phyloP scores from a whole-genome alignment of 1,284 basidiomycete species.

The Trichosporon sp. region DNA sequence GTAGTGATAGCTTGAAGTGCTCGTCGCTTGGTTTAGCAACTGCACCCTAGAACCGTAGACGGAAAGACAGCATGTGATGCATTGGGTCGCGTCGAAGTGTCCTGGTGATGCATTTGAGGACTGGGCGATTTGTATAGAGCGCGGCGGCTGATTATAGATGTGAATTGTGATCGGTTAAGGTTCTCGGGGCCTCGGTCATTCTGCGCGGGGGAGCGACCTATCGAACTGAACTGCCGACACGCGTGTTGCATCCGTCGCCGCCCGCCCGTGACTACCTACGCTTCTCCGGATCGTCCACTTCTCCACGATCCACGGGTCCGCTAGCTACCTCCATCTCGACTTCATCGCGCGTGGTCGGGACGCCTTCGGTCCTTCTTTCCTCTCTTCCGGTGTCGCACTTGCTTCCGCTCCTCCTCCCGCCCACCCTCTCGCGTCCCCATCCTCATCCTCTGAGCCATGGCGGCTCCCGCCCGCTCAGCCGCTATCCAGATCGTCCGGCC shows the following conservation, averaged over 20 bases:
- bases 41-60: no score
- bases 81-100: background rate
- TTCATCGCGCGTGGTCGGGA: background rate
- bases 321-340: background rate
- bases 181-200: background rate
- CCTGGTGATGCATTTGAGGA: background rate
- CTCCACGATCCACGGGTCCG: background rate
- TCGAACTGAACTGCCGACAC: background rate
- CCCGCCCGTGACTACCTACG: background rate
- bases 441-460: constrained; percentile 9
- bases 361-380: background rate
- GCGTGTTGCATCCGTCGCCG: constrained; percentile 1
- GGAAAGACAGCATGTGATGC: no score
- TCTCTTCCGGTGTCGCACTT: background rate
- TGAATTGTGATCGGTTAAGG: background rate
- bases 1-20: background rate
- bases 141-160: background rate
- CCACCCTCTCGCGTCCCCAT: background rate
- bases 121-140: background rate
- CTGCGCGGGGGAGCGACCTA: background rate
- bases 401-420: background rate
- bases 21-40: no score
- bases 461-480: constrained; percentile 46
- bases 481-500: constrained; percentile 59
- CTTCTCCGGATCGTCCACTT: background rate